A percentile compares a stretch with the other conserved stretches of the same genome.
phyloP scores from a whole-genome alignment of 2,329 filamentous ascomycete species.

The Pestalotiopsis sp. region DNA sequence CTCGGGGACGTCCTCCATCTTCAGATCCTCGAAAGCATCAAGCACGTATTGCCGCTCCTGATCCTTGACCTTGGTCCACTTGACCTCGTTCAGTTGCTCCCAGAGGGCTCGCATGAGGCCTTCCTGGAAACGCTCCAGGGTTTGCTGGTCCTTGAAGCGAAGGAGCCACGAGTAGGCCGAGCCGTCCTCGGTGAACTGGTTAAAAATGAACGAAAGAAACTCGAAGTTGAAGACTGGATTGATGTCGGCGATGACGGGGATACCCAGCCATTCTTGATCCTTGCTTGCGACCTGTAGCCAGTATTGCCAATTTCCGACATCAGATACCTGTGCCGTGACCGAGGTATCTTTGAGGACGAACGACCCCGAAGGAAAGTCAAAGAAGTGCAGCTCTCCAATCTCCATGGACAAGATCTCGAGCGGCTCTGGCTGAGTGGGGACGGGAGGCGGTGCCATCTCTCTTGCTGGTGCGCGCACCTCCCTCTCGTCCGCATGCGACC shows the following conservation, averaged over 20 bases:
- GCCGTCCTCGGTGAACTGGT: conserved; percentile 87
- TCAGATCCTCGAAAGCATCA: conserved; percentile 92
- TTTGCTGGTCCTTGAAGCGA: conserved; percentile 82
- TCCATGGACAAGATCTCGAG: conserved; percentile 76
- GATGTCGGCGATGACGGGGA: conserved; percentile 84
- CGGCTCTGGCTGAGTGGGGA: conserved; percentile 69
- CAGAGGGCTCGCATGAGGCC: conserved; percentile 94
- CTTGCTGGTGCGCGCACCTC: conserved; percentile 29
- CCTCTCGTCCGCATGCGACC: conserved; percentile 35
- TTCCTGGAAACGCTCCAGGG: conserved; percentile 86
- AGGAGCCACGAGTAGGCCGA: conserved; percentile 95
- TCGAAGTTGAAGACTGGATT: conserved; percentile 99
- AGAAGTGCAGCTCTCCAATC: conserved; percentile 85
- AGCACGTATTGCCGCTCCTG: conserved; percentile 92
- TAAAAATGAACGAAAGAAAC: conserved; percentile 99
- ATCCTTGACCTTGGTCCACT: conserved; percentile 92
- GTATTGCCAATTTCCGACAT: conserved; percentile 91
- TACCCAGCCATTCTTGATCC: conserved; percentile 83
- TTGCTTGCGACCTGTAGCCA: conserved; percentile 85
- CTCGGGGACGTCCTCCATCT: conserved; percentile 77
- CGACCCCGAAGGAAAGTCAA: conserved; percentile 84
- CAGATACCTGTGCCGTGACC: conserved; percentile 79
- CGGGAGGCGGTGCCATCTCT: conserved; percentile 46
- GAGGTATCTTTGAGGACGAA: conserved; percentile 80
- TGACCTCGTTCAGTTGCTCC: conserved; percentile 93